Conservation (phyloP, 1,284 basidiomycete genomes). For the Coniferiporia weirii region DNA sequence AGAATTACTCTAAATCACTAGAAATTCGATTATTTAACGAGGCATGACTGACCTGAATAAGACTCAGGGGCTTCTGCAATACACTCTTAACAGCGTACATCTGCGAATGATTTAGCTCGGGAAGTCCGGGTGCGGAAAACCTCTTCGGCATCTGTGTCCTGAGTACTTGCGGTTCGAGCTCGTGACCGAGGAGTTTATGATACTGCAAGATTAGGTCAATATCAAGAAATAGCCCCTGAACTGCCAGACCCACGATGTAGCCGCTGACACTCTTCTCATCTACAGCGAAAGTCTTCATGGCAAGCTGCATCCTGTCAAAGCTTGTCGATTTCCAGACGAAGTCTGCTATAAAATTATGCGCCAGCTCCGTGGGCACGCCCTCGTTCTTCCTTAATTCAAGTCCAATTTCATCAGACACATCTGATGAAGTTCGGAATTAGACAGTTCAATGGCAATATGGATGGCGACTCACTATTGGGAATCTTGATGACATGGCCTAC, state of each 20-base stretch:
- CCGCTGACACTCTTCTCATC: constrained; percentile 99
- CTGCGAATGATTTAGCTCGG: constrained; percentile 98
- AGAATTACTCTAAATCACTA: not conserved
- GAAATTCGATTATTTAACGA: not conserved
- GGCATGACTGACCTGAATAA: constrained; percentile 64
- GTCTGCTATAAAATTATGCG: constrained; percentile 92
- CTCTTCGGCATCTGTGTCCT: constrained; percentile 93
- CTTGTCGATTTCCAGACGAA: constrained; percentile 99
- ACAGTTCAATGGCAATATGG: not conserved
- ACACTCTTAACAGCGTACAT: constrained; percentile 99
- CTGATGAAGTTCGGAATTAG: constrained; percentile 38
- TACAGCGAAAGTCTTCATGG: constrained; percentile 99
- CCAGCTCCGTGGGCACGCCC: constrained; percentile 92
- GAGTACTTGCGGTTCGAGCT: constrained; percentile 86
- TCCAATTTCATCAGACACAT: constrained; percentile 96
- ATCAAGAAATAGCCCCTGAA: not conserved
- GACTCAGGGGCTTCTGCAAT: constrained; percentile 94
- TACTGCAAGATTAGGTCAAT: constrained; percentile 51
- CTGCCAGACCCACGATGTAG: constrained; percentile 72
- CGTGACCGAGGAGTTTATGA: constrained; percentile 96
- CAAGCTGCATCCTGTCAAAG: constrained; percentile 98
- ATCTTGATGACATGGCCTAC: constrained; percentile 98
- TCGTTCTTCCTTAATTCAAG: constrained; percentile 89
- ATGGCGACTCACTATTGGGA: constrained; percentile 78
- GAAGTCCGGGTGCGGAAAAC: constrained; percentile 95